Evolutionary conservation across 208 protist genomes (phyloP).

Genomic region (Leishmania arabica): DNA sequence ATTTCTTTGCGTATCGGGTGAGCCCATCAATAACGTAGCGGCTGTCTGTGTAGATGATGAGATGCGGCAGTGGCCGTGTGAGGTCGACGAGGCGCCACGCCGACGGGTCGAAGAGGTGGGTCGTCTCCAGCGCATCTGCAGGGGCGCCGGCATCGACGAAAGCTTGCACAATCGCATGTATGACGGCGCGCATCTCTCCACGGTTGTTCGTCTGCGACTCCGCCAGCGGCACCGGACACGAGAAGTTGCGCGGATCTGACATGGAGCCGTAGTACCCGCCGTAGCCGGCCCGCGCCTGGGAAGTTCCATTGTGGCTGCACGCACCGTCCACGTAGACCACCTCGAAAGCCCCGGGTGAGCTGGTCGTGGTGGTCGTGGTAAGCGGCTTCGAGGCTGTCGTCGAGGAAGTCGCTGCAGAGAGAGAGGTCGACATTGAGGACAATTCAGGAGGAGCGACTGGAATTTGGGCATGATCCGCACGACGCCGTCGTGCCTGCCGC

Average conservation of each 20-base stretch:
- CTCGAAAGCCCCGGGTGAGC: constrained; percentile 3
- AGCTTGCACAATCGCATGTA: constrained; percentile 64
- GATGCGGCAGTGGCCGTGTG: constrained; percentile 29
- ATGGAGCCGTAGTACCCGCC: constrained; percentile 74
- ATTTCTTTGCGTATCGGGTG: constrained; percentile 51
- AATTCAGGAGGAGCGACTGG: not conserved
- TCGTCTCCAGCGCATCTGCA: constrained; percentile 1
- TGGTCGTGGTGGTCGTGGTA: not conserved
- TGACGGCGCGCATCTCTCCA: constrained; percentile 75
- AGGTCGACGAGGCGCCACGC: constrained; percentile 10
- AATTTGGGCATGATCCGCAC: not conserved
- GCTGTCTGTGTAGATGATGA: constrained; percentile 81
- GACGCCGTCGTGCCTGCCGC: not conserved
- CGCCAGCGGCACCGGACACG: constrained; percentile 42
- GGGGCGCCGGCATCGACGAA: constrained; percentile 37
- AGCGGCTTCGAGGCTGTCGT: not conserved
- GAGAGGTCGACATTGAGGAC: not conserved
- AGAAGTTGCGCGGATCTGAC: constrained; percentile 72
- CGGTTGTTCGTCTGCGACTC: constrained; percentile 89
- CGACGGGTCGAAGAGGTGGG: constrained; percentile 7
- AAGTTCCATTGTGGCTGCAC: constrained; percentile 70
- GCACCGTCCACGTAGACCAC: constrained; percentile 87
- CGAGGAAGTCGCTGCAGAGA: not conserved
- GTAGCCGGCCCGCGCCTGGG: constrained; percentile 59
- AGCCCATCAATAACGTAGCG: constrained; percentile 74